phyloP scores from a whole-genome alignment of 2,329 filamentous ascomycete species.

The Ambrosiella cleistominuta region DNA sequence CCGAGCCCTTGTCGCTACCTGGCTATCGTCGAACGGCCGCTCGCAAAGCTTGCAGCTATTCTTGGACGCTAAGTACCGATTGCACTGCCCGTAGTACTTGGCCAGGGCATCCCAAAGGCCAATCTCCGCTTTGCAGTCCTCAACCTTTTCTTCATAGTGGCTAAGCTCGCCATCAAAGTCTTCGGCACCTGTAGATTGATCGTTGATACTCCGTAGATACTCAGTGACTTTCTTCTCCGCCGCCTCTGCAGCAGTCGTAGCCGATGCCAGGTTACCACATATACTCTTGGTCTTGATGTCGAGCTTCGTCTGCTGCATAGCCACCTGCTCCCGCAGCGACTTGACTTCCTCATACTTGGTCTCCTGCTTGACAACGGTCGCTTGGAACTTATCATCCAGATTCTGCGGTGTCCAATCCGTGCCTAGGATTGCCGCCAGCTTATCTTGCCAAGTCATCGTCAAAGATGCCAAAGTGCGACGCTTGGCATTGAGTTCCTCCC shows the following conservation, averaged over 20 bases:
- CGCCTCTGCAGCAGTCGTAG: slow-evolving; percentile 41
- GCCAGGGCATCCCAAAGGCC: slow-evolving; percentile 52
- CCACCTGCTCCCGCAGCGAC: slow-evolving; percentile 50
- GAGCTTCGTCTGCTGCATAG: slow-evolving; percentile 57
- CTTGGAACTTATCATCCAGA: slow-evolving; percentile 55
- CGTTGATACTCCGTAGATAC: slow-evolving; percentile 29
- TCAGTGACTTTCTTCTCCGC: slow-evolving; percentile 40
- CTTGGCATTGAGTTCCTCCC: slow-evolving; percentile 59
- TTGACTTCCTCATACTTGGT: slow-evolving; percentile 45
- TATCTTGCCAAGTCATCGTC: slow-evolving; percentile 53
- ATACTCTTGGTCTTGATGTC: slow-evolving; percentile 53
- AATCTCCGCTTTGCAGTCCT: slow-evolving; percentile 46
- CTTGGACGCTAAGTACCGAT: slow-evolving; percentile 45
- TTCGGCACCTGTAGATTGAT: slow-evolving; percentile 29
- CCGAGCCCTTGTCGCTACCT: slow-evolving; percentile 37
- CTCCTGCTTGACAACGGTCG: slow-evolving; percentile 38
- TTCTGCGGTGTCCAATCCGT: slow-evolving; percentile 48
- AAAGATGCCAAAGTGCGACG: slow-evolving; percentile 63
- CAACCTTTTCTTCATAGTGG: slow-evolving; percentile 37
- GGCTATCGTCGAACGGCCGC: slow-evolving; percentile 45
- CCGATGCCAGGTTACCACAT: slow-evolving; percentile 46
- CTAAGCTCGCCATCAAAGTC: slow-evolving; percentile 35
- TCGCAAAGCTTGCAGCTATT: slow-evolving; percentile 64
- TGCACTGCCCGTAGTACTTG: slow-evolving; percentile 53
- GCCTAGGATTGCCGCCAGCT: slow-evolving; percentile 48